Conservation (phyloP, 106 monocot species). For the Dactylorhiza incarnata region DNA sequence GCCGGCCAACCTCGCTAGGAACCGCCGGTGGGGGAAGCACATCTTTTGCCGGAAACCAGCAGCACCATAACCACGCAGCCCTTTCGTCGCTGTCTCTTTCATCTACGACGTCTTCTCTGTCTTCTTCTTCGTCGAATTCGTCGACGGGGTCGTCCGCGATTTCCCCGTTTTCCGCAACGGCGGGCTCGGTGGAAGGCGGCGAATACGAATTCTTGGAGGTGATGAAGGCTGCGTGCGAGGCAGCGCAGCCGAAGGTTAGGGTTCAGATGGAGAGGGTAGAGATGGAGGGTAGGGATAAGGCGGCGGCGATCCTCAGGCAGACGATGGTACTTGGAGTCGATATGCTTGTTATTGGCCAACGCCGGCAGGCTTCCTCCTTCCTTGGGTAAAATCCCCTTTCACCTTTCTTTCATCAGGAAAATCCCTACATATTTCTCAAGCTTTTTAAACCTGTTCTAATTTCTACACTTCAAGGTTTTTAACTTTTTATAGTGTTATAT, state of each 20-base stretch:
- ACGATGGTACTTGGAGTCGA: slow-evolving; percentile 33
- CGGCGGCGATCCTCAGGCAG: slow-evolving; percentile 37
- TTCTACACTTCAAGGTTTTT: too few species aligned
- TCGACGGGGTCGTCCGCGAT: neutral
- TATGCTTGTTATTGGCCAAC: slow-evolving; percentile 73
- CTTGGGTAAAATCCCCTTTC: slow-evolving; percentile 35
- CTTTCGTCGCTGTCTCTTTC: neutral
- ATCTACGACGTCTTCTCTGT: neutral
- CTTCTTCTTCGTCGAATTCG: neutral
- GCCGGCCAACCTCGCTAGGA: slow-evolving; percentile 3
- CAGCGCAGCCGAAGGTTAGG: slow-evolving; percentile 41
- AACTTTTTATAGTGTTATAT: too few species aligned
- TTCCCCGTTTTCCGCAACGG: neutral
- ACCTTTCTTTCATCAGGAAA: neutral
- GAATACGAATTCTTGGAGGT: slow-evolving; percentile 39
- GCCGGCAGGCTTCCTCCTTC: slow-evolving; percentile 32
- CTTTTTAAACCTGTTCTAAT: too few species aligned
- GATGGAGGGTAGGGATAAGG: slow-evolving; percentile 58
- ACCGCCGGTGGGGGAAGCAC: neutral
- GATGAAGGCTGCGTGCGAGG: slow-evolving; percentile 49
- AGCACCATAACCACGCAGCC: neutral
- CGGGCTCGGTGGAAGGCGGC: slow-evolving; percentile 2
- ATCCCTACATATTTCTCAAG: too few species aligned
- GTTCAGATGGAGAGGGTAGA: slow-evolving; percentile 55
- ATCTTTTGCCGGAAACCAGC: neutral